Percentiles rank a stretch among this genome's conserved stretches.
Conservation (phyloP, 805 yeast species). For the Starmera caribaea region DNA sequence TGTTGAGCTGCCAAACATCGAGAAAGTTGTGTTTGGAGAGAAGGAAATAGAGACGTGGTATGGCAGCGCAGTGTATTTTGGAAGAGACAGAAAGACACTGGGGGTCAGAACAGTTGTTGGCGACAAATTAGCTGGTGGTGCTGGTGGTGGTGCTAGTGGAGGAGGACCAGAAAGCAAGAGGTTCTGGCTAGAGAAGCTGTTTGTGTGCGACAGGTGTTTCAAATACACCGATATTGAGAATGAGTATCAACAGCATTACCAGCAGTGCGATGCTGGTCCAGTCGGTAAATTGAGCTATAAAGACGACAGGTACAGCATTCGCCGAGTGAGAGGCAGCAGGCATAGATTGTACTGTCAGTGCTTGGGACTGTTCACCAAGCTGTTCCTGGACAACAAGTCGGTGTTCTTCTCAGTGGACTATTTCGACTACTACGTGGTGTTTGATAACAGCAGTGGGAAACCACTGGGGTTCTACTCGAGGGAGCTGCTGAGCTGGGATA, state of each 20-base stretch:
- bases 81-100: conserved; percentile 31
- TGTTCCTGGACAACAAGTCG: conserved; percentile 84
- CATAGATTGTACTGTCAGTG: conserved; percentile 71
- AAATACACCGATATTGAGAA: conserved; percentile 50
- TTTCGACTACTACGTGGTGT: conserved; percentile 72
- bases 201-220: conserved; percentile 78
- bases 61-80: conserved; percentile 74
- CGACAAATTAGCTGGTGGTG: too few relatives aligned
- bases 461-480: conserved; percentile 93
- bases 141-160: too few relatives aligned
- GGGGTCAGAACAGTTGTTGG: conserved; percentile 20
- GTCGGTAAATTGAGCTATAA: conserved; percentile 69
- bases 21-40: conserved; percentile 56
- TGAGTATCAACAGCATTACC: conserved; percentile 41
- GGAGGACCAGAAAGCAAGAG: conserved; percentile 4
- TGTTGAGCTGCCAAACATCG: conserved; percentile 52
- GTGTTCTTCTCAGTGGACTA: conserved; percentile 71
- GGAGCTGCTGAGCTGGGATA: conserved; percentile 67
- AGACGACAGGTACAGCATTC: conserved; percentile 44
- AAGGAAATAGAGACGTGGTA: conserved; percentile 76
- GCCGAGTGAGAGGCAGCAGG: conserved; percentile 57
- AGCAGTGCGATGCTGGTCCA: conserved; percentile 33
- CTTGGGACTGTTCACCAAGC: conserved; percentile 73
- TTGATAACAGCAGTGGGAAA: conserved; percentile 35
- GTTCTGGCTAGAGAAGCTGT: conserved; percentile 51